Evolutionary conservation across 1,284 basidiomycete species (phyloP), one percentile per base, ranked within the genome.

Genomic region (Laetiporus sulphureus): DNA sequence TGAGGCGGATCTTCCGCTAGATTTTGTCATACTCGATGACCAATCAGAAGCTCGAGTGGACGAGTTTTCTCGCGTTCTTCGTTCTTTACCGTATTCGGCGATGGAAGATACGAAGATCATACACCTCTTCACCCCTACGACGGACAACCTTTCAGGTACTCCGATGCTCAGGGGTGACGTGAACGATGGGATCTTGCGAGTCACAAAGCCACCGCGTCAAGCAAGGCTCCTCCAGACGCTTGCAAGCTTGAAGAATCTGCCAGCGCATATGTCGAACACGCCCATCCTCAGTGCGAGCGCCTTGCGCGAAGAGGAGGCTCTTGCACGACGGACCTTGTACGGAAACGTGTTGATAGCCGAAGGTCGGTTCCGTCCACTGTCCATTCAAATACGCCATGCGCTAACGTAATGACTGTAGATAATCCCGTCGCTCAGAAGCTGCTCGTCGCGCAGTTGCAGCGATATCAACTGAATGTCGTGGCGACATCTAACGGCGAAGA

Each of bases 341-440:
- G 80, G 81, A 13, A 81, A 79, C 50, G 73, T 83, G 4, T 67
- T 85, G 7, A 69, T 85, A 13, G 81, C 81, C 10, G 81, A 85
- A 72, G 80, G 80, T 77, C 39, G 33, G 57, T 35, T n/a, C n/a
- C n/a, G n/a, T n/a, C n/a, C n/a, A n/a, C n/a, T 37, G 5, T 15
- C 32, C 13, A 21, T 25, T 39, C 1, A 18, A 22, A 11, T 5
- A 25, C 15, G 12, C 16, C 11, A 21, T 16, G 20, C 11, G 13
- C 32, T 45, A 12, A 41, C 31, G 42, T 5, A 51, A 11, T 30
- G 31, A 36, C 24, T 35, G 12, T 43, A 83, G 81, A 84, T 51
- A 84, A 84, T 52, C 72, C 74, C 3, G 75, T 84, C 12, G 79
- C 80, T 1, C 80, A 79, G 54, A 73, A 77, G 51, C 61, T 83